Evolutionary conservation across 768 basidiomycete species (phyloP).

Genomic region (Tylopilus vinaceipallidus): DNA sequence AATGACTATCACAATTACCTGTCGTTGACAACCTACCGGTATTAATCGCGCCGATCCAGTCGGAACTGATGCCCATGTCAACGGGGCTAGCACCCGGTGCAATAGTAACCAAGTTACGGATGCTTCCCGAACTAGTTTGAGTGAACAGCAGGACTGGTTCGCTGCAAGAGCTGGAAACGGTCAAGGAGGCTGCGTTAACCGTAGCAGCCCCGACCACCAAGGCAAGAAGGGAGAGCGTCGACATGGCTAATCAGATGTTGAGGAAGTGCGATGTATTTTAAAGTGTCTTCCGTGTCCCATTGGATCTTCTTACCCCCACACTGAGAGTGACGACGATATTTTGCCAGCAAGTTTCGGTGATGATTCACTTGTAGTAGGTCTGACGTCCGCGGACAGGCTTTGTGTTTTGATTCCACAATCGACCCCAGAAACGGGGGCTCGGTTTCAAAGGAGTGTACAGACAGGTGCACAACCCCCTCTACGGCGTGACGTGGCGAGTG

Average conservation of each 20-base stretch:
- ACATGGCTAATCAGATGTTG: conserved; percentile 1
- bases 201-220: neutral
- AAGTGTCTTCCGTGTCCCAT: neutral
- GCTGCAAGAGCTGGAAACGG: conserved; percentile 12
- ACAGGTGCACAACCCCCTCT: no score
- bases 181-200: conserved; percentile 13
- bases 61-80: conserved; percentile 14
- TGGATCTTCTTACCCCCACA: neutral
- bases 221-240: conserved; percentile 3
- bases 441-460: no score
- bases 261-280: neutral
- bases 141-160: conserved; percentile 16
- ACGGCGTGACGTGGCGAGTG: no score
- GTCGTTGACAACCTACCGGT: conserved; percentile 5
- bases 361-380: no score
- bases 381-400: no score
- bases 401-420: no score
- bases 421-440: no score
- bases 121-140: conserved; percentile 9
- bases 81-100: conserved; percentile 9
- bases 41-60: conserved; percentile 17
- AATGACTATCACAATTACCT: neutral
- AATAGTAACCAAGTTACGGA: conserved; percentile 15
- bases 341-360: neutral
- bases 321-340: no score